A percentile compares a stretch with the other conserved stretches of the same genome.
These are phyloP conservation scores for Entoloma clypeatum DNA, from an alignment of 1,284 basidiomycete species.

Conservation along the genomic window DNA sequence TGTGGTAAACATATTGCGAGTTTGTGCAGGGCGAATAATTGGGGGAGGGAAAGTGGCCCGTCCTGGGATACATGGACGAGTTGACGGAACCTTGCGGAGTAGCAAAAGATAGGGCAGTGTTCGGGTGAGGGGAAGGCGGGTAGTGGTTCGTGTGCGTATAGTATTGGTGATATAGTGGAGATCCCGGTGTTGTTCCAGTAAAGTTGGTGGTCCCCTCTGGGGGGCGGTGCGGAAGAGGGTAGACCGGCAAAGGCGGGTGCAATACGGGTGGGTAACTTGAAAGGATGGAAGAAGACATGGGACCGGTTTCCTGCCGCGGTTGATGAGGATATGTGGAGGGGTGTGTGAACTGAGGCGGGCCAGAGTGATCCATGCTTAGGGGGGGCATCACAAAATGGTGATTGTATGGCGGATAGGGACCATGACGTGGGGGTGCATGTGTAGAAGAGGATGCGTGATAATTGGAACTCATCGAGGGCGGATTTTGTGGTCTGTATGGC, in stretches of 20 bases:
- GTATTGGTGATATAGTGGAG: slow-evolving; percentile 24
- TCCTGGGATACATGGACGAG: slow-evolving; percentile 31
- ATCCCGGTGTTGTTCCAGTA: slow-evolving; percentile 16
- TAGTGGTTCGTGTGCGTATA: slow-evolving; percentile 28
- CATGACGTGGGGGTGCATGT: slow-evolving; percentile 20
- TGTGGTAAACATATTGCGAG: slow-evolving; percentile 38
- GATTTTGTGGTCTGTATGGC: slow-evolving; percentile 16
- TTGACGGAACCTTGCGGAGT: slow-evolving; percentile 20
- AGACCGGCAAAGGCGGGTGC: slow-evolving; percentile 29
- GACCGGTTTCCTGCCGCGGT: slow-evolving; percentile 25
- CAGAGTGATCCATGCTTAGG: slow-evolving; percentile 34
- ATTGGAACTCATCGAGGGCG: slow-evolving; percentile 20
- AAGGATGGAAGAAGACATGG: slow-evolving; percentile 33
- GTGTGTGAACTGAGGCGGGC: slow-evolving; percentile 39
- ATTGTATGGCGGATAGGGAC: slow-evolving; percentile 28
- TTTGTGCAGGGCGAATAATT: slow-evolving; percentile 39
- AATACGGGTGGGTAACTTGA: slow-evolving; percentile 33
- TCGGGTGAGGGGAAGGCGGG: slow-evolving; percentile 31
- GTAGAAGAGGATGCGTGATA: slow-evolving; percentile 14
- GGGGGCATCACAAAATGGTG: slow-evolving; percentile 37
- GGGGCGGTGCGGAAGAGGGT: slow-evolving; percentile 32
- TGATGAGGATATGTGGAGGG: slow-evolving; percentile 32
- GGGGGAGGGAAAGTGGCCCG: slow-evolving; percentile 37
- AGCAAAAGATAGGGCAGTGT: slow-evolving; percentile 20
- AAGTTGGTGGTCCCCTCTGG: slow-evolving; percentile 32